These are phyloP conservation scores for Glonium stellatum DNA, from an alignment of 495 filamentous ascomycete genomes.

Conservation along the genomic window DNA sequence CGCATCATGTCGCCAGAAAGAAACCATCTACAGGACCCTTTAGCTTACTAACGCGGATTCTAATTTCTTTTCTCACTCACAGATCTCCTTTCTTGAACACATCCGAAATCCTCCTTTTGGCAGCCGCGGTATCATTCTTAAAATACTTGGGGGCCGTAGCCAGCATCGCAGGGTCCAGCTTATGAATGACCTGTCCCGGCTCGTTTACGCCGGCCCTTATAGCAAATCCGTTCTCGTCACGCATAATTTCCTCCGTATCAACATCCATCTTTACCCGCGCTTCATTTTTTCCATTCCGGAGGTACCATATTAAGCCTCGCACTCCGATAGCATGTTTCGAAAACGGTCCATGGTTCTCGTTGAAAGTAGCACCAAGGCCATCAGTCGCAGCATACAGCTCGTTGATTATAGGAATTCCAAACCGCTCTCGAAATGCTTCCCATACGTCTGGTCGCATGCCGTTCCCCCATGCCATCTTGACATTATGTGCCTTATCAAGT, in stretches of 20 bases:
- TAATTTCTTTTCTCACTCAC: no score
- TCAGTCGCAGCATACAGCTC: slow-evolving; percentile 39
- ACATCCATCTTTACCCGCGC: slow-evolving; percentile 32
- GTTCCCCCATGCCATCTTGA: slow-evolving; percentile 33
- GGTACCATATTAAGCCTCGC: slow-evolving; percentile 28
- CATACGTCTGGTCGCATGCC: slow-evolving; percentile 39
- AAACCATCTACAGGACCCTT: slow-evolving; percentile 17
- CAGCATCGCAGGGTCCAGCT: slow-evolving; percentile 14
- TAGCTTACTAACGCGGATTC: no score
- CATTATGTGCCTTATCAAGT: slow-evolving; percentile 23
- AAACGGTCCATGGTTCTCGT: slow-evolving; percentile 20
- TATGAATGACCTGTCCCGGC: slow-evolving; percentile 25
- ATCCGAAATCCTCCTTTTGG: slow-evolving; percentile 18
- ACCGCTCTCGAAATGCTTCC: slow-evolving; percentile 34
- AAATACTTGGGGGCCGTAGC: slow-evolving; percentile 16
- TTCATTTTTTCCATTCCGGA: slow-evolving; percentile 20
- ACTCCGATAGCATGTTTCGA: slow-evolving; percentile 21
- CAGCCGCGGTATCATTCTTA: slow-evolving; percentile 21
- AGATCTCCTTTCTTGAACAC: slow-evolving; percentile 29
- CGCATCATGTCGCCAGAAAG: slow-evolving; percentile 27
- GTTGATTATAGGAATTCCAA: slow-evolving; percentile 32
- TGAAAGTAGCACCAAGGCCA: slow-evolving; percentile 25
- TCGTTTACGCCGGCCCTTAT: slow-evolving; percentile 12
- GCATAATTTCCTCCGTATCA: slow-evolving; percentile 34
- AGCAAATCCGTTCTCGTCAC: slow-evolving; percentile 27